Base-by-base conservation (phyloP, 192 early-diverging fungal genomes). In the Phlyctochytrium planicorne region DNA sequence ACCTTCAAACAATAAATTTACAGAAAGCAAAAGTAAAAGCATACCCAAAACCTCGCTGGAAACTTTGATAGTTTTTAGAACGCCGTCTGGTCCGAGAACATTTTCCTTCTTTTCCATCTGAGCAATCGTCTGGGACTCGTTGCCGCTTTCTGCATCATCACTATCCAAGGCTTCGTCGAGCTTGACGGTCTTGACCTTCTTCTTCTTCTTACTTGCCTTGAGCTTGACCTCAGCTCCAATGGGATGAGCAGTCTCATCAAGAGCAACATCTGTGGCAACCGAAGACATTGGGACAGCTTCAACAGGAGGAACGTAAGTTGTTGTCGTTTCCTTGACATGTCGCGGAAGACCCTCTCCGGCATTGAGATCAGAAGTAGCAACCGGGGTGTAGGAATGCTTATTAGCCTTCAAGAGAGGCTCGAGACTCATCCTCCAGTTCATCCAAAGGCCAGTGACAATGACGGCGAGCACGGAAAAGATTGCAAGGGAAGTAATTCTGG, bases 1-100 rank as follows among this genome's bases (percentile, higher is more conserved):
- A 2, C 95, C 78, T 76, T 14, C 37, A n/a, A 10, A 50, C 24
- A 60, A 62, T 24, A 23, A 16, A 31, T 3, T 25, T 16, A 4
- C 29, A 62, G 60, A 17, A 16, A 12, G 60, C n/a, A n/a, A n/a
- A n/a, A n/a, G n/a, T n/a, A n/a, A n/a, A n/a, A n/a, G n/a, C 65
- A 20, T 30, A 55, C 75, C 94, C 69, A 89, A 65, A 40, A 89
- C 75, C 2, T 78, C 80, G 60, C 88, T 84, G 0, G 88, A 76
- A 14, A 93, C 78, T 6, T 74, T 70, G 14, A 94, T 77, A 0
- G 84, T 80, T 52, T 83, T 76, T 0, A 86, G 76, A 47, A 6
- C 10, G 20, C 40, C 40, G 6, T 47, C 6, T 47, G 40, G 20
- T 47, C 40, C 40, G 40, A 47, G 10, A 47, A 47, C 10, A 47